Evolutionary conservation across 768 basidiomycete genomes (phyloP).

Genomic region (Porphyrellus cyaneotinctus): DNA sequence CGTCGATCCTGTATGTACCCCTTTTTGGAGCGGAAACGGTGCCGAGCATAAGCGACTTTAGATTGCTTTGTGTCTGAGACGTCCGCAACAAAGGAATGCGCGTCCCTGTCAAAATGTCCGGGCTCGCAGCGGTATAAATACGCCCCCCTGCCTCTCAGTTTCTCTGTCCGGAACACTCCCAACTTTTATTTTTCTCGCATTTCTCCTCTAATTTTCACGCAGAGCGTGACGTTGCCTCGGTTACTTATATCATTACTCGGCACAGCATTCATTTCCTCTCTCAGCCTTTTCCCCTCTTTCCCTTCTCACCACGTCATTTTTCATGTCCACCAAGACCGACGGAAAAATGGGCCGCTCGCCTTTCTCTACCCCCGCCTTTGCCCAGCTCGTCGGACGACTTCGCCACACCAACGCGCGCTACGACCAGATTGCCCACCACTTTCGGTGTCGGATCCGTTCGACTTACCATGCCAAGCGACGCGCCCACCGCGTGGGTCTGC

Average conservation of each 20-base stretch:
- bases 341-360: conserved; percentile 21
- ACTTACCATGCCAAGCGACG: conserved; percentile 46
- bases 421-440: conserved; percentile 35
- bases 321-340: conserved; percentile 6
- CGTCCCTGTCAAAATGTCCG: background rate
- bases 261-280: conserved; percentile 9
- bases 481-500: conserved; percentile 42
- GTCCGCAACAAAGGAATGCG: background rate
- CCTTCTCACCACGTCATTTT: background rate
- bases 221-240: conserved; percentile 8
- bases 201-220: conserved; percentile 8
- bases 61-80: conserved; percentile 20
- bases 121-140: conserved; percentile 17
- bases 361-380: conserved; percentile 29
- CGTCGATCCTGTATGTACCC: conserved; percentile 5
- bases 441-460: conserved; percentile 35
- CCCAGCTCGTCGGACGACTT: conserved; percentile 40
- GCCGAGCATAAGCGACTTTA: background rate
- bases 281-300: background rate
- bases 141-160: background rate
- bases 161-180: conserved; percentile 7
- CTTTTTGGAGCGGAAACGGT: background rate
- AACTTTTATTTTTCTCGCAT: background rate
- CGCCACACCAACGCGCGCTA: conserved; percentile 44
- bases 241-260: background rate